These are phyloP conservation scores for Akanthomyces dipterigenus DNA, from an alignment of 2,329 filamentous ascomycete species.

Conservation along the genomic window DNA sequence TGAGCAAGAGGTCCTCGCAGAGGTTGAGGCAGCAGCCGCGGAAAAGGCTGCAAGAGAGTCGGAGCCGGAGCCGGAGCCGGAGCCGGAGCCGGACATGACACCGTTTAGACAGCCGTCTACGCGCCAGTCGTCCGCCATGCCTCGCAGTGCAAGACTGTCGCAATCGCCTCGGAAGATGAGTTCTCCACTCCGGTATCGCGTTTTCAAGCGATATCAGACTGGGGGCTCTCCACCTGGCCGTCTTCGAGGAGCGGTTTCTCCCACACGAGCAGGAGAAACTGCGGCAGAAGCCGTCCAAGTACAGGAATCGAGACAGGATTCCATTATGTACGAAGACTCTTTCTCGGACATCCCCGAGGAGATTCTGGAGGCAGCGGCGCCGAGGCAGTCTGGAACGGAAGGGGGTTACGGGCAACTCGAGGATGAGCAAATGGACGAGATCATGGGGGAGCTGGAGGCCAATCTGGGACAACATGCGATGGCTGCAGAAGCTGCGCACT, in stretches of 20 bases:
- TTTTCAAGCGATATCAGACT: conserved; percentile 19
- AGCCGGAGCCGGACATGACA: conserved; percentile 9
- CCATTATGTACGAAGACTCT: conserved; percentile 43
- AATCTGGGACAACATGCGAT: not conserved
- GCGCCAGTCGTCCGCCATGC: conserved; percentile 15
- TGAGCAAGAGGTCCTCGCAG: not conserved
- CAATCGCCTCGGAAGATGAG: conserved; percentile 8
- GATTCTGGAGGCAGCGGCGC: conserved; percentile 44
- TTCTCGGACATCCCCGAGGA: conserved; percentile 51
- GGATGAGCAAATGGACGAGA: conserved; percentile 10
- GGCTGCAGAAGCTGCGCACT: not conserved
- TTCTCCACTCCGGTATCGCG: conserved; percentile 27
- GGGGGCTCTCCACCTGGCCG: not conserved
- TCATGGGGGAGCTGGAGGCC: not conserved
- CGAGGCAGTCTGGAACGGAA: conserved; percentile 21
- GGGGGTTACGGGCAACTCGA: conserved; percentile 10
- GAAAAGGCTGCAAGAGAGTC: not conserved
- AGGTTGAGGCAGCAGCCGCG: not conserved
- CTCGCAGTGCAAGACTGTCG: not conserved
- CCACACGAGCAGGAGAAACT: not conserved
- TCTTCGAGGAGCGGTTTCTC: not conserved
- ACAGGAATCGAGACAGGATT: conserved; percentile 18
- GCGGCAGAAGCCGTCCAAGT: not conserved
- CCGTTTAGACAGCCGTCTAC: conserved; percentile 15
- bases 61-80: not conserved